A percentile compares a stretch with the other conserved stretches of the same genome.
phyloP scores from a whole-genome alignment of 2,329 filamentous ascomycete genomes.

The Arachnomyces sp. region DNA sequence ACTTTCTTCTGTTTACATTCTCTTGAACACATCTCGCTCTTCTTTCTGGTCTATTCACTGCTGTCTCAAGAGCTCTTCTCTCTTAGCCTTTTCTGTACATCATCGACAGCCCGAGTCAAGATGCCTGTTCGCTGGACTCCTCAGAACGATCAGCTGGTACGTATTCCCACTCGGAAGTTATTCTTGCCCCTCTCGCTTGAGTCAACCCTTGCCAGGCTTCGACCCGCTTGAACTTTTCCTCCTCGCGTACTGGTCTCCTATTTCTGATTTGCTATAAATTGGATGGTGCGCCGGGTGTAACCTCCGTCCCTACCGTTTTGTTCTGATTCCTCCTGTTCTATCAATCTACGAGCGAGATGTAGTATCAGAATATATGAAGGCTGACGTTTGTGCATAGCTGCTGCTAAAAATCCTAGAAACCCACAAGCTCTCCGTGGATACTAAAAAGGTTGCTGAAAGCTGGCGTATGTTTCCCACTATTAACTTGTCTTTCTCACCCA shows the following conservation, averaged over 20 bases:
- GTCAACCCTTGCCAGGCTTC: no score
- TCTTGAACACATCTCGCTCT: not conserved
- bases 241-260: no score
- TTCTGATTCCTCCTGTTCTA: slow-evolving; percentile 1
- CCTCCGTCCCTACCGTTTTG: slow-evolving; percentile 2
- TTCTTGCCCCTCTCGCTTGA: no score
- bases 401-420: slow-evolving; percentile 34
- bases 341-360: not conserved
- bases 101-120: slow-evolving; percentile 6
- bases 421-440: slow-evolving; percentile 28
- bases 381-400: slow-evolving; percentile 20
- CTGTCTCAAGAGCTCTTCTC: not conserved
- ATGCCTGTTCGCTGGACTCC: slow-evolving; percentile 33
- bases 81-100: not conserved
- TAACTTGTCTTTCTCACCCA: not conserved
- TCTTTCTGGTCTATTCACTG: not conserved
- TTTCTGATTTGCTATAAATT: not conserved
- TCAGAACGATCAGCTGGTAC: slow-evolving; percentile 29
- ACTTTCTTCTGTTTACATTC: not conserved
- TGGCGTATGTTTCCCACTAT: slow-evolving; percentile 29
- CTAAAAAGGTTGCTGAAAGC: slow-evolving; percentile 24
- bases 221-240: no score
- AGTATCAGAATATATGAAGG: not conserved
- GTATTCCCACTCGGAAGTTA: no score
- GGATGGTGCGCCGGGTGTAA: not conserved